Conservation (phyloP, 2,329 filamentous ascomycete species). For the Paraphoma sp. region DNA sequence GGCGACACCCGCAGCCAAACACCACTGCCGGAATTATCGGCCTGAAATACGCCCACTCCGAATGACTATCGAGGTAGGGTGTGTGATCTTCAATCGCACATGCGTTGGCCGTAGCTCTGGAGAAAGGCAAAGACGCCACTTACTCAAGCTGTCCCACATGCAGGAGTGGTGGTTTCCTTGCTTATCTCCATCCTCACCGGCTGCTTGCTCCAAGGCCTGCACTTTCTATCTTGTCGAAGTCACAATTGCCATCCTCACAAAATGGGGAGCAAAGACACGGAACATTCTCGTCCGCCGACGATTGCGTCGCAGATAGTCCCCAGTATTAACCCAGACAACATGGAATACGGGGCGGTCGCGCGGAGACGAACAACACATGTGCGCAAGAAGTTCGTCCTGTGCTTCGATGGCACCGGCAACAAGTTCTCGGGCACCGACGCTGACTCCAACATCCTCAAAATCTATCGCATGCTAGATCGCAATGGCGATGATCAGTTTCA, state of each 20-base stretch:
- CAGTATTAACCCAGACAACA: slow-evolving; percentile 10
- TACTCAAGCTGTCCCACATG: neutral
- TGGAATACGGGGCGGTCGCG: slow-evolving; percentile 17
- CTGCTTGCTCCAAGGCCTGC: neutral
- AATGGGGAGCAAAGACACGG: slow-evolving; percentile 8
- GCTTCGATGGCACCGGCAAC: slow-evolving; percentile 54
- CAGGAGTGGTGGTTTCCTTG: neutral
- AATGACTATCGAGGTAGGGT: neutral
- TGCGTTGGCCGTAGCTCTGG: slow-evolving; percentile 1
- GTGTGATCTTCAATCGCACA: slow-evolving; percentile 3
- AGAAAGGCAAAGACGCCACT: slow-evolving; percentile 2
- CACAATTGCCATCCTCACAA: neutral
- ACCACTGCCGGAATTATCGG: neutral
- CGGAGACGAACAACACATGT: slow-evolving; percentile 15
- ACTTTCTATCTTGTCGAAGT: neutral
- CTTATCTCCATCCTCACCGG: neutral
- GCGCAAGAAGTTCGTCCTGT: slow-evolving; percentile 66
- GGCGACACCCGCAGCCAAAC: neutral
- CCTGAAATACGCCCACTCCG: neutral
- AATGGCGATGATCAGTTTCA: slow-evolving; percentile 64
- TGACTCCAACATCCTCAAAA: slow-evolving; percentile 65
- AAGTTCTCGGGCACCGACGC: slow-evolving; percentile 50
- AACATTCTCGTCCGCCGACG: slow-evolving; percentile 5
- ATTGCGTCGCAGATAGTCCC: slow-evolving; percentile 2
- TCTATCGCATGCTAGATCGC: slow-evolving; percentile 73